Conservation (phyloP, 768 basidiomycete species). For the Kwoniella sp. region DNA sequence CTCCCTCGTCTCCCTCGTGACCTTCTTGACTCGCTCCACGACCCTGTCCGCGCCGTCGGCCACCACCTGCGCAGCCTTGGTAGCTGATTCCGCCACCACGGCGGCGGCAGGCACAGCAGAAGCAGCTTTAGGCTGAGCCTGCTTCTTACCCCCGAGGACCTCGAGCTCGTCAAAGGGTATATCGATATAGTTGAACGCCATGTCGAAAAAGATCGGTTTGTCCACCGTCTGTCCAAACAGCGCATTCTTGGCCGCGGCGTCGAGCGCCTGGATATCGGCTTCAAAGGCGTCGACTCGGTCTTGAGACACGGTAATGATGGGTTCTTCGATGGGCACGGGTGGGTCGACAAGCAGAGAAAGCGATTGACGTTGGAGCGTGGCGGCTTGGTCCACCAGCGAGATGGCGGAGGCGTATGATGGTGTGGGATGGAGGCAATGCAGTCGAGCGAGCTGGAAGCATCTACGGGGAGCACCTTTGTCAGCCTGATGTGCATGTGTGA, state of each 20-base stretch:
- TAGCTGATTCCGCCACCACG: background rate
- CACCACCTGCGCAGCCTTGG: too few species aligned
- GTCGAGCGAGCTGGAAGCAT: constrained; percentile 64
- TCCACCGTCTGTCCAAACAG: constrained; percentile 55
- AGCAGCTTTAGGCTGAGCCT: constrained; percentile 37
- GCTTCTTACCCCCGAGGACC: constrained; percentile 63
- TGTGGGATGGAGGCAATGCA: constrained; percentile 56
- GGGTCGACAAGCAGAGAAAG: constrained; percentile 17
- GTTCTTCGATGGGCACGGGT: constrained; percentile 22
- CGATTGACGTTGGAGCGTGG: constrained; percentile 22
- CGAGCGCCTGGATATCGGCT: constrained; percentile 21
- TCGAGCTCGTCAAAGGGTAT: constrained; percentile 74
- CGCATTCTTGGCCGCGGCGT: constrained; percentile 38
- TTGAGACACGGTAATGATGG: constrained; percentile 17
- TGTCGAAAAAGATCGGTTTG: constrained; percentile 90
- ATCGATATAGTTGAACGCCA: constrained; percentile 86
- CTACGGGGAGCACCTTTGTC: constrained; percentile 49
- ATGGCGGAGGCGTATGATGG: constrained; percentile 43
- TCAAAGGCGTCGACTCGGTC: constrained; percentile 15
- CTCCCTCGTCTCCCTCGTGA: constrained; percentile 64
- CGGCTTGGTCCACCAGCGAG: constrained; percentile 30
- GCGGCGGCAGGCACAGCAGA: constrained; percentile 20
- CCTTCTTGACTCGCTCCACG: constrained; percentile 11
- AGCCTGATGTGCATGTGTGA: background rate
- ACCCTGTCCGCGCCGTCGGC: constrained; percentile 5